Evolutionary conservation across 768 basidiomycete species (phyloP), one percentile per base, ranked within the genome.

Genomic region (Lactarius deliciosus): DNA sequence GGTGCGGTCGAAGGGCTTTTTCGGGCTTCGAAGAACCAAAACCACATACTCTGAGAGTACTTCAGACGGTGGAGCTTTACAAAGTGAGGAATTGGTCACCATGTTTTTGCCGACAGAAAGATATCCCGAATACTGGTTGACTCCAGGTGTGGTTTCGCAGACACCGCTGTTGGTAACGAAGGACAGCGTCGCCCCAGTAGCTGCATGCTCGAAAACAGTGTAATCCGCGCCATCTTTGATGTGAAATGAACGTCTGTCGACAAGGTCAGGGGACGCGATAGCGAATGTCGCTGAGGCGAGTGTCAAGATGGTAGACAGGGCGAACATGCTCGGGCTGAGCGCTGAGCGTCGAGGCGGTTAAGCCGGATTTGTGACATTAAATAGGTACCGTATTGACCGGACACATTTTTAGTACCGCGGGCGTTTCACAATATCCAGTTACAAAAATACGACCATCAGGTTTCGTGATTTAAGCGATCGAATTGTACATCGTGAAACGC

Each of bases 11-110:
- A 15, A 15, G 57, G 36, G 36, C 15, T 59, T 15, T 59, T 40
- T 22, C 57, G 18, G 34, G 57, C 58, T 38, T 60, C 58, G 36
- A 60, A 60, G 58, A 60, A 60, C 58, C 58, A 60, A 38, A 60
- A 60, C 58, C 58, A 56, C 55, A 56, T 60, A 38, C 38, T 60
- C 34, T 60, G 58, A 30, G 38, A n/a, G 11, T 6, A n/a, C 36
- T 30, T 56, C 6, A 56, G 55, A 56, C 3, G 15, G 20, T 56
- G 55, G 20, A 32, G 15, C 28, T 18, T 3, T 18, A 10, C 13
- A 8, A 28, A 10, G 55, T n/a, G 28, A 56, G 32, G 32, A 11
- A 56, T 28, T 30, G 13, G 2, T n/a, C 16, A 56, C 55, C 55
- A 56, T 56, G 16, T 56, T 32, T 3, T 5, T 18, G 28, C 55